A percentile compares a stretch with the other conserved stretches of the same genome.
Conservation (phyloP, 345 rosid species). For the Turritis glabra region DNA sequence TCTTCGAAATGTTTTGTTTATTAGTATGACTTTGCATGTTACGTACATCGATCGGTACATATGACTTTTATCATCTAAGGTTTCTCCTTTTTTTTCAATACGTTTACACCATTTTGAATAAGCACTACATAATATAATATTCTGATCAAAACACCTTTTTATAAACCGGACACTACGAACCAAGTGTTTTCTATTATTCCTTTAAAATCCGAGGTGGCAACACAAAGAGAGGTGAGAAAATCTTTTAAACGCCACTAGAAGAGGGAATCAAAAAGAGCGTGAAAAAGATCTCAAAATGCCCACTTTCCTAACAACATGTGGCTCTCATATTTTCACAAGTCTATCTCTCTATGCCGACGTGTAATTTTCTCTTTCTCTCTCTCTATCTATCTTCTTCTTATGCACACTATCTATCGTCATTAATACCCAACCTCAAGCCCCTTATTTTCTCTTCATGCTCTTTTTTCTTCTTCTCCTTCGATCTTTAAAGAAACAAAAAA, state of each 20-base stretch:
- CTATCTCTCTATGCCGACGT: slow-evolving; percentile 18
- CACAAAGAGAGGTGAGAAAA: slow-evolving; percentile 19
- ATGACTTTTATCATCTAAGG: background rate
- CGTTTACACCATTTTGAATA: slow-evolving; percentile 13
- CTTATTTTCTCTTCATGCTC: slow-evolving; percentile 31
- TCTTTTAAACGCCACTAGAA: slow-evolving; percentile 31
- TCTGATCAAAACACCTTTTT: background rate
- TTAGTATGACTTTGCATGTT: slow-evolving; percentile 16
- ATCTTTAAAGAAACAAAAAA: background rate
- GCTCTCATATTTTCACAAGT: slow-evolving; percentile 14
- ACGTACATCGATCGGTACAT: too few species aligned
- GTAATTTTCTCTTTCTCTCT: slow-evolving; percentile 12
- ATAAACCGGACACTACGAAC: slow-evolving; percentile 10
- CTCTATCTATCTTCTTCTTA: background rate
- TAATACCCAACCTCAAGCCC: slow-evolving; percentile 30
- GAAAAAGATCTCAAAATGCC: slow-evolving; percentile 29
- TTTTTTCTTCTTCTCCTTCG: background rate
- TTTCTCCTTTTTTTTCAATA: too few species aligned
- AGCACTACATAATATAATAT: background rate
- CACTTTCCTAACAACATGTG: slow-evolving; percentile 32
- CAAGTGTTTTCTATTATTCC: background rate
- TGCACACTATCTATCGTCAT: slow-evolving; percentile 23
- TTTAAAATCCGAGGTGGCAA: slow-evolving; percentile 30
- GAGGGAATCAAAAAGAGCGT: slow-evolving; percentile 42
- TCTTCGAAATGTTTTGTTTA: background rate